phyloP scores from a whole-genome alignment of 1,284 basidiomycete species.

The Rhodotorula sp. region DNA sequence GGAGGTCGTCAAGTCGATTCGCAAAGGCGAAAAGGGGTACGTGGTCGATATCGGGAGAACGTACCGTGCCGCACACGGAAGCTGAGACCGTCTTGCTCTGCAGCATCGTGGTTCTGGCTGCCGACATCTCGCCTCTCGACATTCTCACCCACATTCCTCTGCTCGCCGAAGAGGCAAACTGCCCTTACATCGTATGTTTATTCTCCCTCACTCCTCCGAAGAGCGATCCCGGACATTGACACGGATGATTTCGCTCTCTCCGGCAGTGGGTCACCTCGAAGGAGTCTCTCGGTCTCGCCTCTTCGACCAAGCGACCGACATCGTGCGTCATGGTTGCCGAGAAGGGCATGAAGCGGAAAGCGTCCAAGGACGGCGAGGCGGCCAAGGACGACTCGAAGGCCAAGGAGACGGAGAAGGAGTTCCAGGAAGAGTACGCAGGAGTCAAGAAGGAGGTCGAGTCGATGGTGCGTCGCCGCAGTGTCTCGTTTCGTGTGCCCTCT shows the following conservation, averaged over 20 bases:
- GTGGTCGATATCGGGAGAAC: conserved; percentile 45
- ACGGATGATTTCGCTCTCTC: no score
- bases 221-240: no score
- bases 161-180: conserved; percentile 88
- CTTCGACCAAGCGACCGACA: conserved; percentile 95
- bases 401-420: conserved; percentile 57
- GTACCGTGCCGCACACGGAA: background rate
- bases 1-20: conserved; percentile 91
- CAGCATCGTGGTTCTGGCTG: conserved; percentile 87
- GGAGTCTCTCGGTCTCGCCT: conserved; percentile 92
- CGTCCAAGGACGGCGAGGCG: conserved; percentile 53
- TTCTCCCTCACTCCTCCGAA: conserved; percentile 4
- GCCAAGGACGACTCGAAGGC: conserved; percentile 45
- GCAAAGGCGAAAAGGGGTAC: conserved; percentile 92
- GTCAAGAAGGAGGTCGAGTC: conserved; percentile 36
- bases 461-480: conserved; percentile 13
- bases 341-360: conserved; percentile 64
- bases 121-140: conserved; percentile 96
- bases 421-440: conserved; percentile 15
- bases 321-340: conserved; percentile 85
- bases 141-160: conserved; percentile 96
- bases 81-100: background rate
- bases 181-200: conserved; percentile 73
- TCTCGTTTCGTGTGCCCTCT: no score
- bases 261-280: conserved; percentile 64